Evolutionary conservation across 306 rosid species (phyloP).

Genomic region (Prunus mira): DNA sequence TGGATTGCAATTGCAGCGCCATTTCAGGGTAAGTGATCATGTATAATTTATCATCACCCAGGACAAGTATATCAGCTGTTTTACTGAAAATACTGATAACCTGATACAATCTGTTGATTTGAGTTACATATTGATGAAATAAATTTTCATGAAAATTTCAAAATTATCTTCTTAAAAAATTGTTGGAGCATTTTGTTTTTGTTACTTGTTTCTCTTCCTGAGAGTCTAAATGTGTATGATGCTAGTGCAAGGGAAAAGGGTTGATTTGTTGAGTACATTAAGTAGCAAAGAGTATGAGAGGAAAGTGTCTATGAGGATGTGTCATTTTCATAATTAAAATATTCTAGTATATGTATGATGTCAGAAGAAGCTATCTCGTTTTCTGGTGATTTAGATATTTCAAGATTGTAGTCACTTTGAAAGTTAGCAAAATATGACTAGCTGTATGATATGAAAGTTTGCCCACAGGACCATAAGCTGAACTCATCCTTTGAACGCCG

Average conservation of each 20-base stretch:
- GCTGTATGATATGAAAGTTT: not conserved
- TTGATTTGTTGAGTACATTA: not conserved
- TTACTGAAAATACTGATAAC: not conserved
- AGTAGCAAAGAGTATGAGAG: not conserved
- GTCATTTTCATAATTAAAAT: not conserved
- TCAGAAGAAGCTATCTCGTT: not conserved
- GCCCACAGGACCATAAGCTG: not conserved
- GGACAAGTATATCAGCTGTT: not conserved
- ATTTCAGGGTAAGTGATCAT: slow-evolving; percentile 70
- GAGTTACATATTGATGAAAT: not conserved
- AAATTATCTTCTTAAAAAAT: not conserved
- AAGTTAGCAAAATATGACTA: not conserved
- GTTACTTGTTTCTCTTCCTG: not conserved
- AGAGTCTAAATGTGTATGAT: not conserved
- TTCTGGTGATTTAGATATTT: not conserved
- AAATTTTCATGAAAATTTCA: not conserved
- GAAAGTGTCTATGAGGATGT: not conserved
- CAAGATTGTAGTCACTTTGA: not conserved
- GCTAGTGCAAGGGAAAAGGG: not conserved
- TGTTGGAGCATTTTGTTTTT: not conserved
- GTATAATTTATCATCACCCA: not conserved
- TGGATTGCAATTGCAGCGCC: slow-evolving; percentile 97
- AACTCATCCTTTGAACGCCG: not conserved
- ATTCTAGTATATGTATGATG: not conserved
- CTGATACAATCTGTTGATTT: not conserved